Evolutionary conservation across 768 basidiomycete genomes (phyloP).

Genomic region (Cystobasidium onofrii): DNA sequence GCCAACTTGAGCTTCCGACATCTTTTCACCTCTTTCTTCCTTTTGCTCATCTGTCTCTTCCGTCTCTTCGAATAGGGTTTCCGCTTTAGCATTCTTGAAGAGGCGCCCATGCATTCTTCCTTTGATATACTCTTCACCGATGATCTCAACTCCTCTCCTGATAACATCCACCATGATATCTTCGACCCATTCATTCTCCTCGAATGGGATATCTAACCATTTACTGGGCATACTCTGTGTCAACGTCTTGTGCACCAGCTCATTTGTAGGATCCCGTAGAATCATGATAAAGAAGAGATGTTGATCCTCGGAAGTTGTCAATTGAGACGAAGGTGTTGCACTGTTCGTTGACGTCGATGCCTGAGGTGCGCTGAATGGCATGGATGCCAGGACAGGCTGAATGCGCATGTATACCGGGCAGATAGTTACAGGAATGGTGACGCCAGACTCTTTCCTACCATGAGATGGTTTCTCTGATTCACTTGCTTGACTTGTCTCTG

Average conservation of each 20-base stretch:
- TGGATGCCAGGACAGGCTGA: slow-evolving; percentile 65
- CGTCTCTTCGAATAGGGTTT: slow-evolving; percentile 28
- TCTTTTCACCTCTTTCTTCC: slow-evolving; percentile 2
- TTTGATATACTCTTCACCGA: slow-evolving; percentile 86
- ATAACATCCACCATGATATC: slow-evolving; percentile 82
- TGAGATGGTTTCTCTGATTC: background rate
- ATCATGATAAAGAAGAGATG: slow-evolving; percentile 66
- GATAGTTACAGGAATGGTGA: slow-evolving; percentile 54
- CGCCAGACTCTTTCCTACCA: slow-evolving; percentile 20
- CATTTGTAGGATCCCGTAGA: slow-evolving; percentile 69
- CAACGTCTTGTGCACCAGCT: slow-evolving; percentile 64
- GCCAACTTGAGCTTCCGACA: slow-evolving; percentile 2
- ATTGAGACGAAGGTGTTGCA: slow-evolving; percentile 38
- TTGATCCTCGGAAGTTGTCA: slow-evolving; percentile 40
- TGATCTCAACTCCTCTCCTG: slow-evolving; percentile 72
- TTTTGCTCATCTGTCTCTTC: slow-evolving; percentile 9
- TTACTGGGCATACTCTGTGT: slow-evolving; percentile 73
- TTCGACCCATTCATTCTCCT: slow-evolving; percentile 87
- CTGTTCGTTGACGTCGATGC: slow-evolving; percentile 39
- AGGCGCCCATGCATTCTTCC: slow-evolving; percentile 58
- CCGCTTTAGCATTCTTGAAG: slow-evolving; percentile 27
- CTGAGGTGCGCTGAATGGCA: slow-evolving; percentile 46
- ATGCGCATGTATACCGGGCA: slow-evolving; percentile 88
- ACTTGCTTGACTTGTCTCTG: background rate
- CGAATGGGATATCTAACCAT: slow-evolving; percentile 80